Percentiles rank a stretch among this genome's conserved stretches.
These are phyloP conservation scores for Phytophthora capsici DNA, from an alignment of 352 stramenopile genomes.

Conservation along the genomic window DNA sequence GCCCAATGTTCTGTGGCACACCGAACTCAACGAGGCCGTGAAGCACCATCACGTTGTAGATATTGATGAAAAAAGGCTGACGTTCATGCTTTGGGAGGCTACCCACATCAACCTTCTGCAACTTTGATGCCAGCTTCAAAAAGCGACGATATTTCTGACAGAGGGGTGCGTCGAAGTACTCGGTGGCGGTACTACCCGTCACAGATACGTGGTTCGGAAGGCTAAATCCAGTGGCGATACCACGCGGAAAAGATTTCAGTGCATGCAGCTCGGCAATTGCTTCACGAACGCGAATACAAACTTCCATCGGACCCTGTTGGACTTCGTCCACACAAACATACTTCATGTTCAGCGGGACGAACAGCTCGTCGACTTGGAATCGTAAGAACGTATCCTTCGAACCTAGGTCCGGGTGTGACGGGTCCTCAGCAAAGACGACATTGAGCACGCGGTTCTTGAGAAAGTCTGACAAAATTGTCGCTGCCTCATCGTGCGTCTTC, in stretches of 20 bases:
- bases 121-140: conserved; percentile 62
- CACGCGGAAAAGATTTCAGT: conserved; percentile 65
- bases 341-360: conserved; percentile 82
- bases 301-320: conserved; percentile 66
- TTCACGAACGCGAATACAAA: conserved; percentile 72
- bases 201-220: conserved; percentile 38
- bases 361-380: conserved; percentile 88
- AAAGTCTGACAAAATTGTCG: conserved; percentile 50
- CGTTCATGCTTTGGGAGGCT: conserved; percentile 83
- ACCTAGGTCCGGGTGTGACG: conserved; percentile 50
- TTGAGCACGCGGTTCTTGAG: conserved; percentile 56
- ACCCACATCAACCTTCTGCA: conserved; percentile 79
- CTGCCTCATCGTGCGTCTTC: conserved; percentile 54
- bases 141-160: conserved; percentile 78
- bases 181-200: conserved; percentile 23
- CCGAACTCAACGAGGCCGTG: conserved; percentile 88
- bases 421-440: conserved; percentile 62
- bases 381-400: conserved; percentile 69
- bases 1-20: conserved; percentile 81
- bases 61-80: conserved; percentile 91
- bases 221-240: conserved; percentile 76
- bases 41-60: conserved; percentile 90
- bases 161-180: conserved; percentile 63
- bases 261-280: conserved; percentile 73
- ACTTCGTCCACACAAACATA: conserved; percentile 63